Evolutionary conservation across 306 rosid genomes (phyloP).

Genomic region (Dalbergia cultrata): DNA sequence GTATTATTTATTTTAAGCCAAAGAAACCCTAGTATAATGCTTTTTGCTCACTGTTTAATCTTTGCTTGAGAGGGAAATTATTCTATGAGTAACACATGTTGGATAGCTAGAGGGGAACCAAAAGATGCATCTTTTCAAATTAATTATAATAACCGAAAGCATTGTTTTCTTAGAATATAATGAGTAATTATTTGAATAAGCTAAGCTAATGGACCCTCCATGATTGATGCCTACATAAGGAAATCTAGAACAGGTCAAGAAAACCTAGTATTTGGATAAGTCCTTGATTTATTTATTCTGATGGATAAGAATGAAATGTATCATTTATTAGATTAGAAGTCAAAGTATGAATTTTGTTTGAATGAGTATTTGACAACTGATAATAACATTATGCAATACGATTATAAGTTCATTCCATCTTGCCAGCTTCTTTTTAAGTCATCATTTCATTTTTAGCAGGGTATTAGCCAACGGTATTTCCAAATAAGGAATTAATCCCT

Average conservation of each 20-base stretch:
- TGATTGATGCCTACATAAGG: background rate
- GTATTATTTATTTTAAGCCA: slow-evolving; percentile 2
- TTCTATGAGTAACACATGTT: slow-evolving; percentile 3
- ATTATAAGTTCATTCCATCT: background rate
- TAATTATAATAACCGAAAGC: slow-evolving; percentile 11
- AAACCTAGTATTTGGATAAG: slow-evolving; percentile 45
- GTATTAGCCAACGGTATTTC: background rate
- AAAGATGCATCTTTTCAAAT: background rate
- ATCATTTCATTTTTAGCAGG: background rate
- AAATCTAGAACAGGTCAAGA: slow-evolving; percentile 16
- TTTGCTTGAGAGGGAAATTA: background rate
- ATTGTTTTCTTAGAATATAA: background rate
- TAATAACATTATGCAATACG: background rate
- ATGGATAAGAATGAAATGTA: slow-evolving; percentile 41
- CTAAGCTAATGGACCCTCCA: background rate
- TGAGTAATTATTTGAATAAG: background rate
- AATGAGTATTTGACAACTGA: background rate
- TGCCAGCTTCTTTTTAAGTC: background rate
- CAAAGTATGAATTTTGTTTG: background rate
- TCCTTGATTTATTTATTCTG: slow-evolving; percentile 27
- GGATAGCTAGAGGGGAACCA: background rate
- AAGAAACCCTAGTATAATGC: background rate
- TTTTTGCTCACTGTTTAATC: slow-evolving; percentile 1
- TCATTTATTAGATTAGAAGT: background rate
- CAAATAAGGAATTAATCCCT: background rate